Conservation (phyloP, 768 basidiomycete genomes). For the Phaeotremella fagi region DNA sequence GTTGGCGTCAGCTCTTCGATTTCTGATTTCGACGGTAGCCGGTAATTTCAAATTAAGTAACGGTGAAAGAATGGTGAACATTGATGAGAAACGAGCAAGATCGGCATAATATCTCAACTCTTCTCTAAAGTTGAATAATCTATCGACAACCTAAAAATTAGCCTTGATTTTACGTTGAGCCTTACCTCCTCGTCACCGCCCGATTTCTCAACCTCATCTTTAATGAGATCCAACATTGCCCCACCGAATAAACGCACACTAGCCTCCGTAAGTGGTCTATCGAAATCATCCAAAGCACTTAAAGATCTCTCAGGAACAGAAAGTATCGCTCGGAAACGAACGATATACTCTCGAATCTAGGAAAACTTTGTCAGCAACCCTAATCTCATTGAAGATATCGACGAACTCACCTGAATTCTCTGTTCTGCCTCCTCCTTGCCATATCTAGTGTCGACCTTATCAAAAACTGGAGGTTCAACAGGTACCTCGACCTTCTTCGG, state of each 20-base stretch:
- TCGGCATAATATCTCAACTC: slow-evolving; percentile 39
- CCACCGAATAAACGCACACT: slow-evolving; percentile 32
- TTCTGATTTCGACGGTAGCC: slow-evolving; percentile 2
- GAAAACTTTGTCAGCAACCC: slow-evolving; percentile 1
- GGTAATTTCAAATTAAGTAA: slow-evolving; percentile 16
- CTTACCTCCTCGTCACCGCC: slow-evolving; percentile 22
- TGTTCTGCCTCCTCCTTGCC: slow-evolving; percentile 25
- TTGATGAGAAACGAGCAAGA: slow-evolving; percentile 29
- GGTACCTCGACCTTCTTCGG: slow-evolving; percentile 2
- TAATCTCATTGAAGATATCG: not conserved
- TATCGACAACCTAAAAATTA: slow-evolving; percentile 8
- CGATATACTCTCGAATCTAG: slow-evolving; percentile 33
- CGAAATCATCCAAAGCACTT: slow-evolving; percentile 32
- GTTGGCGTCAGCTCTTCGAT: slow-evolving; percentile 4
- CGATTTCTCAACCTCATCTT: slow-evolving; percentile 18
- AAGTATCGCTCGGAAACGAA: slow-evolving; percentile 22
- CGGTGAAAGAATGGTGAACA: slow-evolving; percentile 16
- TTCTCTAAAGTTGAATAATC: slow-evolving; percentile 22
- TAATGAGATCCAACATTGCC: slow-evolving; percentile 31
- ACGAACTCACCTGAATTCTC: slow-evolving; percentile 20
- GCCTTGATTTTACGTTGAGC: not conserved
- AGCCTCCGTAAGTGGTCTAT: slow-evolving; percentile 34
- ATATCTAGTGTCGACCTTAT: slow-evolving; percentile 27
- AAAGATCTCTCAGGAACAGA: slow-evolving; percentile 27
- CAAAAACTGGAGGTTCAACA: slow-evolving; percentile 26